Base-by-base conservation (phyloP, 768 basidiomycete species). In the Kwoniella newhampshirensis region DNA sequence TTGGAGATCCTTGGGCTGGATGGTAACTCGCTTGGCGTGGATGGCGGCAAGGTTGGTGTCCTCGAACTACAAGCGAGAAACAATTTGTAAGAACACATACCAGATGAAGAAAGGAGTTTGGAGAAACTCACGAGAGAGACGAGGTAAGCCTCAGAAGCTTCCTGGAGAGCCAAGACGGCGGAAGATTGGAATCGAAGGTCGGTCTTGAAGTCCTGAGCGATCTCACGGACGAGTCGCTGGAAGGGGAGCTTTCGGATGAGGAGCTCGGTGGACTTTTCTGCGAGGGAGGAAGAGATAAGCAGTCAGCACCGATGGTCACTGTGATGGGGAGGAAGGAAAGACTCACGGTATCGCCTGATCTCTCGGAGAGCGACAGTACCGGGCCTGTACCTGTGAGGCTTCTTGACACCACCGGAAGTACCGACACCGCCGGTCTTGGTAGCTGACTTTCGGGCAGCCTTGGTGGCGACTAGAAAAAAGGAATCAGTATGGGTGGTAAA, bases 131-230 rank as follows among this genome's bases (percentile, higher is more conserved):
- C 40, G 63, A 87, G 79, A 39, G 86, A 86, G 63, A 86, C 85
- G 48, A 87, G 83, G 79, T 87, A 86, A 28, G 85, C 86, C 75
- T 82, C 81, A 44, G 80, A 79, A 25, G 81, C 80, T 71, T 82
- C 81, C 75, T 82, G 81, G 56, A 82, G 78, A 43, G 81, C 81
- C 74, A 80, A 77, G 63, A 82, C 79, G 64, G 81, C 81, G 30
- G 79, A 80, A 25, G 80, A 80, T 68, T 81, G 80, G 73, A 87
- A 87, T 56, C 85, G 84, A 54, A 88, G 82, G 70, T 87, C 86
- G 62, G 86, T 87, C 85, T 87, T 88, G 82, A 87, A 86, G 78
- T 88, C 87, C 78, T 87, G 87, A 47, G 86, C 86, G 66, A 87
- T 88, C 75, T 88, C 86, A 78, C 86, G 85, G 60, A 87, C 86